Evolutionary conservation across 257 asterid species (phyloP), one percentile per base, ranked within the genome.

Genomic region (Solanum appendiculatum): DNA sequence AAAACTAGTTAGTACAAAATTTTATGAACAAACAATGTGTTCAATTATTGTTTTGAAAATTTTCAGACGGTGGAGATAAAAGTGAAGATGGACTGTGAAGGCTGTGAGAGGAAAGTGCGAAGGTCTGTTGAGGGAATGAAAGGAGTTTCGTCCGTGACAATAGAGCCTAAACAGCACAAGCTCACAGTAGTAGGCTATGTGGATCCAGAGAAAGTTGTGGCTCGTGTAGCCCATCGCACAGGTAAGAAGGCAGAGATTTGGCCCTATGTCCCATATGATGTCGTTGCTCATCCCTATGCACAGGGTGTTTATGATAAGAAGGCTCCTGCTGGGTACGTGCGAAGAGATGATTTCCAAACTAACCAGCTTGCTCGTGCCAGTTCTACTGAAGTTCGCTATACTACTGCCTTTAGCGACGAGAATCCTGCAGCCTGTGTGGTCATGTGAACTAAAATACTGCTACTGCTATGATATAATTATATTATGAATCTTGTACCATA

Each of bases 181-280:
- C 95, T 97, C 2, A 96, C 99, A 1, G 99, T 97, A 23, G n/a
- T 86, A 21, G 99, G 99, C 9, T 97, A 95, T 27, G 98, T 97
- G 2, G 93, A 95, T 9, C 99, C 99, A 3, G 92, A 92, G 54
- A 96, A 94, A 90, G 99, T 97, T 85, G 95, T 97, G 86, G 87
- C 94, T 1, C 98, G 99, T 1, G 98, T 97, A 80, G 96, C 95
- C 15, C 96, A 93, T 86, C 96, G 99, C 7, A 96, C 99, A 0
- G 99, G 99, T 0, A 97, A 97, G 92, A 96, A 92, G 92, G 98
- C 92, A 1, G 99, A 97, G 94, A 36, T 96, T 4, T 97, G 99
- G 99, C 99, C 99, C 0, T 97, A 96, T n/a, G 96, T 97, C 12
- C 98, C 99, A 6, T 97, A 96, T 82, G 99, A 97, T 82, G 98